phyloP scores from a whole-genome alignment of 345 rosid genomes.

The Heritiera fomes region DNA sequence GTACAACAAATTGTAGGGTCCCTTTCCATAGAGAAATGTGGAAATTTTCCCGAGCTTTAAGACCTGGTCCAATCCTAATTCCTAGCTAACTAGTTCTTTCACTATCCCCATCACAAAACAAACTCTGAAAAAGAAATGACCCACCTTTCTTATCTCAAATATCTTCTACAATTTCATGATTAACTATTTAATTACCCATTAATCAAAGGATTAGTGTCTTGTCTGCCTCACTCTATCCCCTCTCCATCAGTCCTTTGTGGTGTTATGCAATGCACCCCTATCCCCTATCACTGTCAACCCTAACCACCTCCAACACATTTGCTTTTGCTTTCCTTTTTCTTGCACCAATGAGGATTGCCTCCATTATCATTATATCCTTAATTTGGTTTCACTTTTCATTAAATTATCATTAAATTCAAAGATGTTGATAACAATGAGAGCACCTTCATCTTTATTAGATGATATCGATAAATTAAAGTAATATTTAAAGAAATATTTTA shows the following conservation, averaged over 20 bases:
- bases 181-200: background rate
- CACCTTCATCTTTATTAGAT: background rate
- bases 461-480: background rate
- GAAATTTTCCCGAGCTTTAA: slow-evolving; percentile 1
- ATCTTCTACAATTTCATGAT: background rate
- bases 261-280: background rate
- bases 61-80: background rate
- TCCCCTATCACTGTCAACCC: background rate
- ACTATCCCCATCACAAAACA: background rate
- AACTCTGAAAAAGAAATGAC: background rate
- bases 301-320: background rate
- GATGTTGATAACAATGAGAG: background rate
- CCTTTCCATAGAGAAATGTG: background rate
- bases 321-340: background rate
- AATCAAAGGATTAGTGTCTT: background rate
- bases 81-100: background rate
- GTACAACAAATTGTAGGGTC: background rate
- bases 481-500: no score
- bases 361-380: background rate
- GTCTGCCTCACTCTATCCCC: background rate
- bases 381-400: background rate
- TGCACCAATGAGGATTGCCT: slow-evolving; percentile 10
- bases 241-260: background rate
- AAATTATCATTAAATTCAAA: background rate
- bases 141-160: background rate